Evolutionary conservation across 176 grass and related monocot species (phyloP).

Genomic region (Rhynchospora pubera): DNA sequence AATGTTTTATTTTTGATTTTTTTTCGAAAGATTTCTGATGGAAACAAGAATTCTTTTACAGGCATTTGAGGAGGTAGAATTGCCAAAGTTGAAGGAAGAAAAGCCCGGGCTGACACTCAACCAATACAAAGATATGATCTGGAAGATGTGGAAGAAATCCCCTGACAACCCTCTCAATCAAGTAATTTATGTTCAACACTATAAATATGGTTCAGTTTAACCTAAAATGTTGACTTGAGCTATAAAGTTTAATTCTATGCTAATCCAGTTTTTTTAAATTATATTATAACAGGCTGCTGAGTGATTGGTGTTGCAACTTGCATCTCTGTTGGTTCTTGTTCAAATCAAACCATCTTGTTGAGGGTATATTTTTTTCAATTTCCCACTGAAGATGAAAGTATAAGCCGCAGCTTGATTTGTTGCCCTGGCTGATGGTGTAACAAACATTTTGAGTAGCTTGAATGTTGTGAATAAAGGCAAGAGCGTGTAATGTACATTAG

Average conservation of each 20-base stretch:
- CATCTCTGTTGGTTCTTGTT: neutral
- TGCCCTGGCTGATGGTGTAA: neutral
- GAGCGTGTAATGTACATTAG: slow-evolving; percentile 5
- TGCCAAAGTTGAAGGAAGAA: slow-evolving; percentile 95
- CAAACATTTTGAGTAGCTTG: neutral
- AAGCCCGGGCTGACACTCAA: slow-evolving; percentile 83
- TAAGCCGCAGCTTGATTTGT: neutral
- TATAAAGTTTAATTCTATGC: neutral
- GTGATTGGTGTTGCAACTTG: neutral
- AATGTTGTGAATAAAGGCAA: slow-evolving; percentile 2
- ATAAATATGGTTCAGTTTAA: neutral
- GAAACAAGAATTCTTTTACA: neutral
- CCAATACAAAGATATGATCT: slow-evolving; percentile 99
- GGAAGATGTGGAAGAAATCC: slow-evolving; percentile 99
- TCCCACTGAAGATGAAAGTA: neutral
- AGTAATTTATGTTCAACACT: slow-evolving; percentile 25
- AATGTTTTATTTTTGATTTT: neutral
- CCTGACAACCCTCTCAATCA: slow-evolving; percentile 98
- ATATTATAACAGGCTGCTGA: slow-evolving; percentile 10
- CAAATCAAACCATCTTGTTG: neutral
- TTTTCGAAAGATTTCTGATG: neutral
- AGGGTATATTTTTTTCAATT: neutral
- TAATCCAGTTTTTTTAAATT: neutral
- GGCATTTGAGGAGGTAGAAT: slow-evolving; percentile 97
- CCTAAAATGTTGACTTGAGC: neutral